Evolutionary conservation across 495 filamentous ascomycete genomes (phyloP).

Genomic region (Cercophora samala): DNA sequence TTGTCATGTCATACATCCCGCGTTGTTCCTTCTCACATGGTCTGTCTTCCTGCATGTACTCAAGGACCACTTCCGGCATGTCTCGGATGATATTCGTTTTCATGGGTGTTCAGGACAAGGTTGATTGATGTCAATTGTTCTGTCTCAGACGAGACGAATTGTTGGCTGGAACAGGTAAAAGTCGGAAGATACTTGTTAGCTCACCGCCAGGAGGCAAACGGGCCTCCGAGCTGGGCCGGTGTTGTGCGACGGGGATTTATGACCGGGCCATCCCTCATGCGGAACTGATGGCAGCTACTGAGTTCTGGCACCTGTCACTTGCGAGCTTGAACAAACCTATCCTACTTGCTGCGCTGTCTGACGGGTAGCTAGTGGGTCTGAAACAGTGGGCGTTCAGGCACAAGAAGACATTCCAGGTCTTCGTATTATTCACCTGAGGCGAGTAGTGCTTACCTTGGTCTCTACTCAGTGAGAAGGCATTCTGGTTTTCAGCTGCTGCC

Average conservation of each 20-base stretch:
- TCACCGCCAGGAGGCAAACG: background rate
- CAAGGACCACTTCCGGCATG: slow-evolving; percentile 19
- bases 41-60: background rate
- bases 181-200: background rate
- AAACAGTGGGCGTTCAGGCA: background rate
- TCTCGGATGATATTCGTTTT: slow-evolving; percentile 14
- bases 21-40: slow-evolving; percentile 8
- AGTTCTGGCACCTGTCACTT: background rate
- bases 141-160: background rate
- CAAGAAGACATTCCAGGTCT: background rate
- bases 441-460: background rate
- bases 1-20: slow-evolving; percentile 6
- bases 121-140: background rate
- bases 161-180: background rate
- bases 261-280: background rate
- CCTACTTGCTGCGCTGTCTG: background rate
- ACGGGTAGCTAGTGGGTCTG: background rate
- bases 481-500: background rate
- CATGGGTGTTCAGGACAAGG: background rate
- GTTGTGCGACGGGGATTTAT: background rate
- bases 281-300: background rate
- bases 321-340: background rate
- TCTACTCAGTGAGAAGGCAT: background rate
- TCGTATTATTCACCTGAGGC: background rate
- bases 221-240: background rate